These are phyloP conservation scores for Fagus crenata DNA, from an alignment of 306 rosid genomes.

Conservation along the genomic window DNA sequence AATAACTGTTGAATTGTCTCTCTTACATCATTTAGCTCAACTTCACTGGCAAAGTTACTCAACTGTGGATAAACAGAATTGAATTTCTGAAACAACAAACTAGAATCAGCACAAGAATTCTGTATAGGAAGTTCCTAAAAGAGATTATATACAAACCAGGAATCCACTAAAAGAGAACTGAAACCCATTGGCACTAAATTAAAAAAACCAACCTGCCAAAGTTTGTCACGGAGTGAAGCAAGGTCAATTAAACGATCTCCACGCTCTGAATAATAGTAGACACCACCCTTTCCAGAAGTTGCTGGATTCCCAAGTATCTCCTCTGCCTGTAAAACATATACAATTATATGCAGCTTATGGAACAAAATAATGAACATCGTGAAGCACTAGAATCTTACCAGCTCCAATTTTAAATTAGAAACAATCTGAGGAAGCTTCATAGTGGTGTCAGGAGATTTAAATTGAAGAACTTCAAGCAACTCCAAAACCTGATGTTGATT, in stretches of 20 bases:
- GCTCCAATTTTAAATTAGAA: slow-evolving; percentile 60
- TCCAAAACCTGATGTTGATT: slow-evolving; percentile 66
- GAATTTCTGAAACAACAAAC: slow-evolving; percentile 57
- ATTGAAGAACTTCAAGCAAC: slow-evolving; percentile 91
- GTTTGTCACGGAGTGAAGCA: slow-evolving; percentile 74
- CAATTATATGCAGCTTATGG: slow-evolving; percentile 20
- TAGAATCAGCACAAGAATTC: slow-evolving; percentile 24
- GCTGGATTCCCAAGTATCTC: slow-evolving; percentile 73
- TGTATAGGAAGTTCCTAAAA: slow-evolving; percentile 15
- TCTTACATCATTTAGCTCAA: slow-evolving; percentile 64
- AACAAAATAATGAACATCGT: background rate
- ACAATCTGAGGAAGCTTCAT: slow-evolving; percentile 61
- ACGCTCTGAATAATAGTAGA: slow-evolving; percentile 91
- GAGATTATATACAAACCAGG: slow-evolving; percentile 9
- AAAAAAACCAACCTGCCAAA: slow-evolving; percentile 80
- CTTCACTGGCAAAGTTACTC: slow-evolving; percentile 67
- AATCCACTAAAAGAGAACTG: background rate
- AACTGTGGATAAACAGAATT: slow-evolving; percentile 61
- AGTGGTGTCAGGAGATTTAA: slow-evolving; percentile 76
- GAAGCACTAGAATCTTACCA: slow-evolving; percentile 54
- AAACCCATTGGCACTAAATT: slow-evolving; percentile 19
- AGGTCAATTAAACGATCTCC: slow-evolving; percentile 92
- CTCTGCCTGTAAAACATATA: slow-evolving; percentile 54
- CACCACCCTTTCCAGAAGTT: slow-evolving; percentile 79
- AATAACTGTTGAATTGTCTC: slow-evolving; percentile 85